These are phyloP conservation scores for Aspergillus unguis DNA, from an alignment of 2,329 filamentous ascomycete species.

Conservation along the genomic window DNA sequence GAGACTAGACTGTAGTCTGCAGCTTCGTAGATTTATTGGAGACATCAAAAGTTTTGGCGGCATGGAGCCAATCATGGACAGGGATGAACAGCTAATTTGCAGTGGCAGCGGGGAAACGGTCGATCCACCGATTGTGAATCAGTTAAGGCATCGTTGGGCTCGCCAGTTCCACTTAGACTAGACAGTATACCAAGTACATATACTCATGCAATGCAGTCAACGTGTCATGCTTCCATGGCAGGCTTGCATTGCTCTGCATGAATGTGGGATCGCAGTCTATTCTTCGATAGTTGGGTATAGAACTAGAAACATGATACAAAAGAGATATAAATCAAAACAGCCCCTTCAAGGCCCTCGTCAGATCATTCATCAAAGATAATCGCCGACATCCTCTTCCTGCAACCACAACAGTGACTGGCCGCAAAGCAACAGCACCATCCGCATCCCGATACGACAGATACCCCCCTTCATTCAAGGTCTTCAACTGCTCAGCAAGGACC, in stretches of 20 bases:
- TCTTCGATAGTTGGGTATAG: neutral
- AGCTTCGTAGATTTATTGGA: slow-evolving; percentile 1
- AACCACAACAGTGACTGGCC: slow-evolving; percentile 26
- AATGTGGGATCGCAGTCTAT: neutral
- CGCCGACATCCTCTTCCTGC: slow-evolving; percentile 11
- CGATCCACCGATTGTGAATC: slow-evolving; percentile 9
- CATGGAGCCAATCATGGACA: slow-evolving; percentile 15
- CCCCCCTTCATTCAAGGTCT: slow-evolving; percentile 18
- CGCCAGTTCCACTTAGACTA: slow-evolving; percentile 3
- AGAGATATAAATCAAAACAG: neutral
- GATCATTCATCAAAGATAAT: neutral
- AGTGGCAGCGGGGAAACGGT: slow-evolving; percentile 21
- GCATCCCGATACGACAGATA: slow-evolving; percentile 26
- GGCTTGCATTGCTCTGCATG: neutral
- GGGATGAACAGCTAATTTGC: slow-evolving; percentile 15
- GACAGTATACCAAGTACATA: neutral
- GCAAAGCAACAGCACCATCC: slow-evolving; percentile 15
- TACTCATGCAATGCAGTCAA: slow-evolving; percentile 13
- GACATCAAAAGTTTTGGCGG: slow-evolving; percentile 12
- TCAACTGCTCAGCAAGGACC: slow-evolving; percentile 19
- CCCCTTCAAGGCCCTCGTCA: neutral
- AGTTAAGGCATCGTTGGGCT: slow-evolving; percentile 12
- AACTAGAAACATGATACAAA: neutral
- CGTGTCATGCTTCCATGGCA: slow-evolving; percentile 11
- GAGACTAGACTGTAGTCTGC: slow-evolving; percentile 2